Evolutionary conservation across 257 asterid genomes (phyloP), one percentile per base, ranked within the genome.

Genomic region (Primulina huaijiensis): DNA sequence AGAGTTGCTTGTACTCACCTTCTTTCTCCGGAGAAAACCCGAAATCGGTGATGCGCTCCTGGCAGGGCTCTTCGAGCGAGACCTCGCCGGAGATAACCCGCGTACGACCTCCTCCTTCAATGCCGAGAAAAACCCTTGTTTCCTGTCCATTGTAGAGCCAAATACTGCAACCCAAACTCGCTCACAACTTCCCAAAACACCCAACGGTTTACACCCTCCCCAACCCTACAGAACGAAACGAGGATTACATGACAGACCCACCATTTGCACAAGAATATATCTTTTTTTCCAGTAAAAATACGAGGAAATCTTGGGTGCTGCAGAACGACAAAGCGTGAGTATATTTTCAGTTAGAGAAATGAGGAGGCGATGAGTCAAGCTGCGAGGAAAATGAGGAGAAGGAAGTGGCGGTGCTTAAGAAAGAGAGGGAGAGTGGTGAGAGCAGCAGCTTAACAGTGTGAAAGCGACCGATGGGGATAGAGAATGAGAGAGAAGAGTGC

Each of bases 91-190:
- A 35, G 98, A 93, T 55, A 93, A 65, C 1, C 96, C 95, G 17
- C 98, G 89, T 1, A 93, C 94, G 7, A 89, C 96, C 53, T 92
- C 97, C 53, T 90, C 95, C 76, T 84, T 92, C 70, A 92, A 72
- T 12, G 96, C 92, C 57, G 98, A 90, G 78, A 93, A 89, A 72
- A 93, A 93, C 7, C 98, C 97, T 60, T 90, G 95, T 35, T 82
- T 93, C 72, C 80, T 87, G 83, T 93, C 98, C 98, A 92, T 92
- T 43, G 21, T 43, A 30, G 62, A 40, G 37, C 65, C 56, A 6
- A 62, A 43, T 34, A 68, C 66, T 67, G 72, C 77, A 29, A 50
- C 20, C 57, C 8, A 50, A 17, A 17, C 57, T 50, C 21, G 57
- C 21, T 16, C 20, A 50, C 57, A 8, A 17, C 20, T 50, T 17